Conservation (phyloP, 495 filamentous ascomycete genomes). For the Podospora fimiseda region DNA sequence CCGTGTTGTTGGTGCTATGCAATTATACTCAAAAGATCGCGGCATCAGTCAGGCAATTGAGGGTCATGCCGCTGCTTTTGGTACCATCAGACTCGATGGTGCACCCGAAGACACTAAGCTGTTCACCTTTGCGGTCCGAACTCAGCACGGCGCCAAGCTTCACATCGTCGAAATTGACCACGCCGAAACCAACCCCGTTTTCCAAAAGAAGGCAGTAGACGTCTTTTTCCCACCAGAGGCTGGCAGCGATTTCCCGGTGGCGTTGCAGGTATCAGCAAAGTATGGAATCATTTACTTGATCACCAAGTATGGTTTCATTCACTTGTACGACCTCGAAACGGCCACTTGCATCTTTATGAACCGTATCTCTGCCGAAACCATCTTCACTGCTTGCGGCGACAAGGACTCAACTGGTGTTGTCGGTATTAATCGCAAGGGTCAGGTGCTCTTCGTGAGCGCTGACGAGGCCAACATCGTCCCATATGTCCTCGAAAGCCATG, state of each 20-base stretch:
- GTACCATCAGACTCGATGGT: constrained; percentile 78
- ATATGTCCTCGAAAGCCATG: constrained; percentile 92
- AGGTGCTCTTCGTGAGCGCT: constrained; percentile 87
- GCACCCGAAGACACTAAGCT: constrained; percentile 87
- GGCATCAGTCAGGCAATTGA: constrained; percentile 97
- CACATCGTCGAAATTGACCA: constrained; percentile 98
- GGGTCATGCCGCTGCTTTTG: constrained; percentile 94
- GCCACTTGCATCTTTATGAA: constrained; percentile 99
- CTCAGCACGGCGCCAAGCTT: constrained; percentile 82
- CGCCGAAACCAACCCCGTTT: constrained; percentile 74
- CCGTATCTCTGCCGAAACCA: constrained; percentile 97
- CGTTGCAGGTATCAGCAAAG: constrained; percentile 92
- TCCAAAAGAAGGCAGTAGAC: constrained; percentile 91
- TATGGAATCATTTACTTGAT: constrained; percentile 96
- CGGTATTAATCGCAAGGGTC: constrained; percentile 95
- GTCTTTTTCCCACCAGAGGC: constrained; percentile 96
- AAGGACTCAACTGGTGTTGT: constrained; percentile 78
- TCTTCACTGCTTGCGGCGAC: constrained; percentile 88
- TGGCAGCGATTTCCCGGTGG: constrained; percentile 93
- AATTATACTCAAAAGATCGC: constrained; percentile 90
- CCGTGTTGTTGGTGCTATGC: constrained; percentile 90
- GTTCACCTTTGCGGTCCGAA: constrained; percentile 92
- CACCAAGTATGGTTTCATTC: constrained; percentile 98
- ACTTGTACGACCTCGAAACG: constrained; percentile 94
- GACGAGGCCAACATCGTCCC: constrained; percentile 87